A percentile compares a stretch with the other conserved stretches of the same genome.
These are phyloP conservation scores for Euphorbia schlechtendalii DNA, from an alignment of 441 rosid genomes.

Conservation along the genomic window DNA sequence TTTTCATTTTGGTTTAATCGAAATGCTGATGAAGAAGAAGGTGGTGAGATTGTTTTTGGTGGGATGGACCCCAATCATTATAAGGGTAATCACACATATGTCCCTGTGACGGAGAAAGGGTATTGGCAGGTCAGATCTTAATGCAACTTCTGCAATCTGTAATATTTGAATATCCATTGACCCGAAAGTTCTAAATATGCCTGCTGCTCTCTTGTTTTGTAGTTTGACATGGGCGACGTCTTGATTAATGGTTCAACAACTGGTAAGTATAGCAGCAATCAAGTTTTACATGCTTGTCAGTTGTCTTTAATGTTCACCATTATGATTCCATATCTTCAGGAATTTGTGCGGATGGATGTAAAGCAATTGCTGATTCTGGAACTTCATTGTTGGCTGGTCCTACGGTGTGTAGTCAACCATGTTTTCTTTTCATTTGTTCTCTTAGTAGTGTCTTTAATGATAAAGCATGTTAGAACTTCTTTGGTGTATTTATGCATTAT, in stretches of 20 bases:
- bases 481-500: neutral
- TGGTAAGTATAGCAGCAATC: constrained; percentile 31
- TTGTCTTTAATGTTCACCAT: too few relatives aligned
- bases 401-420: constrained; percentile 51
- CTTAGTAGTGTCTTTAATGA: too few relatives aligned
- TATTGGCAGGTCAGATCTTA: constrained; percentile 70
- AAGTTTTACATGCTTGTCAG: neutral
- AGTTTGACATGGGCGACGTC: constrained; percentile 87
- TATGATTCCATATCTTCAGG: constrained; percentile 39
- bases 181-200: constrained; percentile 7
- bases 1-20: constrained; percentile 91
- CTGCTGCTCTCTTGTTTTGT: constrained; percentile 15
- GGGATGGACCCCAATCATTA: constrained; percentile 67
- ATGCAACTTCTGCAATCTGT: neutral
- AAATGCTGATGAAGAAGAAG: constrained; percentile 54
- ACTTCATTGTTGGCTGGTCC: constrained; percentile 85
- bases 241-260: constrained; percentile 59
- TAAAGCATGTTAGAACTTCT: too few relatives aligned
- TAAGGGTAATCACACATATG: constrained; percentile 69
- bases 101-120: constrained; percentile 65
- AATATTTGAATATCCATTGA: neutral
- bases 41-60: constrained; percentile 79
- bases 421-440: too few relatives aligned
- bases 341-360: constrained; percentile 58
- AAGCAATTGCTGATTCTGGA: constrained; percentile 83